Base-by-base conservation (phyloP, 352 stramenopile species). In the Thalassiosira hispida region DNA sequence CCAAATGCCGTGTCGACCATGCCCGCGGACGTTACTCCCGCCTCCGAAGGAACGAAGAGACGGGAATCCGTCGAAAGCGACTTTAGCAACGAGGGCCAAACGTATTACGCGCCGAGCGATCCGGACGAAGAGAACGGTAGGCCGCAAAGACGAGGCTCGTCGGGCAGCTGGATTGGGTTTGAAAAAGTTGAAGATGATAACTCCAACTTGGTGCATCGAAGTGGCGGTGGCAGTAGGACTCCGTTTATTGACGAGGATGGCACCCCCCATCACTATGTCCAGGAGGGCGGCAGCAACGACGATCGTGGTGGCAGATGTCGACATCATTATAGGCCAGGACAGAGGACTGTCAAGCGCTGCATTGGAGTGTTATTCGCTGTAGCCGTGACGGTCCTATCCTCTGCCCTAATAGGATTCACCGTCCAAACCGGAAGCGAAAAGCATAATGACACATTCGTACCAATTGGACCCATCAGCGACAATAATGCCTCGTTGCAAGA, bases 281-380 rank as follows among this genome's bases (percentile, higher is more conserved):
- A 70, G 27, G 44, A 22, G 14, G 46, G 31, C 9, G 18, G 11
- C 35, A 27, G 3, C 20, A 31, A 5, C 12, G 8, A 23, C n/a
- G n/a, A n/a, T n/a, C n/a, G n/a, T n/a, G n/a, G n/a, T n/a, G n/a
- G n/a, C n/a, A n/a, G n/a, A n/a, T n/a, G 44, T 42, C 18, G 42
- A 11, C 22, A 33, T n/a, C 22, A 61, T 38, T 83, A 83, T 67
- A 67, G 66, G 53, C 60, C 62, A 12, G 67, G 68, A 31, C 55
- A 61, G 25, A 31, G 44, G 27, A 75, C 53, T 33, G n/a, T 83
- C 22, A 61, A 74, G 35, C 49, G 75, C 44, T 83, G 75, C 69
- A 57, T 69, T 52, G 42, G 12, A 1, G 55, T 77, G 22, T 46
- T 75, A 8, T 62, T 83, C 44, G 53, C 65, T 22, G n/a, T 83